Evolutionary conservation across 1,139 yeast genomes (phyloP).

Genomic region (Nematodospora anomalae): DNA sequence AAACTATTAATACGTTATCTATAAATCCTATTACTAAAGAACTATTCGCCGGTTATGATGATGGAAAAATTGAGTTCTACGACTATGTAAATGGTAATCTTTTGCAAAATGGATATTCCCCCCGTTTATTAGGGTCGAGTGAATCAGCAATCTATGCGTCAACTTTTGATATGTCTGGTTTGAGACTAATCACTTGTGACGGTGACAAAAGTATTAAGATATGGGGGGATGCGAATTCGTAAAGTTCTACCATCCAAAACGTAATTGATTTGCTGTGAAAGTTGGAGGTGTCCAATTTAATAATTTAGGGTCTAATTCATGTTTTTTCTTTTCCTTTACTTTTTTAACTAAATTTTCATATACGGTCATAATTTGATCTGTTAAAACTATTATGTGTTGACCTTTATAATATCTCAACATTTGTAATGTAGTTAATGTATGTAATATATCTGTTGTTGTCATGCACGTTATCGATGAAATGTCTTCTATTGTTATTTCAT

Average conservation of each 20-base stretch:
- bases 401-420: slow-evolving; percentile 92
- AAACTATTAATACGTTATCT: slow-evolving; percentile 66
- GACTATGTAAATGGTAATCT: slow-evolving; percentile 74
- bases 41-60: slow-evolving; percentile 80
- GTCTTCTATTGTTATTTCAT: slow-evolving; percentile 89
- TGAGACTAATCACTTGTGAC: slow-evolving; percentile 81
- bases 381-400: slow-evolving; percentile 88
- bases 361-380: slow-evolving; percentile 76
- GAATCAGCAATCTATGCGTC: slow-evolving; percentile 71
- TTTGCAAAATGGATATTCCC: slow-evolving; percentile 54
- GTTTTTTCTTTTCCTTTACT: slow-evolving; percentile 64
- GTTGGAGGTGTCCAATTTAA: slow-evolving; percentile 94
- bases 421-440: slow-evolving; percentile 87
- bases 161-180: slow-evolving; percentile 76
- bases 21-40: slow-evolving; percentile 64
- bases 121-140: slow-evolving; percentile 66
- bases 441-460: slow-evolving; percentile 95
- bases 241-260: slow-evolving; percentile 81
- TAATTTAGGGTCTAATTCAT: slow-evolving; percentile 69
- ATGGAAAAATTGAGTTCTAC: slow-evolving; percentile 74
- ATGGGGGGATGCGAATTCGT: slow-evolving; percentile 57
- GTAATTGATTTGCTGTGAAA: slow-evolving; percentile 90
- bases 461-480: slow-evolving; percentile 83
- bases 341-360: slow-evolving; percentile 69
- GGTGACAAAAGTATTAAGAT: slow-evolving; percentile 87